Percentiles rank a stretch among this genome's conserved stretches.
phyloP scores from a whole-genome alignment of 202 grass and related monocot genomes.

The Schoenoplectus triqueter region DNA sequence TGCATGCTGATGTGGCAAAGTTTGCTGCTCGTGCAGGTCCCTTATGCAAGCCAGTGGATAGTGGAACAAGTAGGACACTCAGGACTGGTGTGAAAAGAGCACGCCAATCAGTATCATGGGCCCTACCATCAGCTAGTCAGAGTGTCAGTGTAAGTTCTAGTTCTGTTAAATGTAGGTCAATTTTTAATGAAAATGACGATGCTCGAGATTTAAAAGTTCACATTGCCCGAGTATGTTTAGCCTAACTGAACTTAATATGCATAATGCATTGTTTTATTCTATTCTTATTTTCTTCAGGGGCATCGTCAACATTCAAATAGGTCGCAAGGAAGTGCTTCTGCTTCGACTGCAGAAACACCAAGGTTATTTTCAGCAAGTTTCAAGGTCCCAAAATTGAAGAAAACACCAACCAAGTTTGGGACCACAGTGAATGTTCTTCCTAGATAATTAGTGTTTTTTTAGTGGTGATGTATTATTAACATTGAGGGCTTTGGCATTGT shows the following conservation, averaged over 20 bases:
- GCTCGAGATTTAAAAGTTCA: not conserved
- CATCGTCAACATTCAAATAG: conserved; percentile 40
- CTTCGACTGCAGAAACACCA: conserved; percentile 42
- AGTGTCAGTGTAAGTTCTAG: conserved; percentile 32
- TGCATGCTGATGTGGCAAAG: conserved; percentile 30
- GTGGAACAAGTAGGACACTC: conserved; percentile 15
- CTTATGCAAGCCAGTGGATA: not conserved
- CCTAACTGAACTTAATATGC: not conserved
- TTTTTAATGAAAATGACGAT: conserved; percentile 14
- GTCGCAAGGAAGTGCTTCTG: conserved; percentile 32
- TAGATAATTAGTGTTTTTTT: not conserved
- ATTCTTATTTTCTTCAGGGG: conserved; percentile 34
- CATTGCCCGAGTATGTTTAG: not conserved
- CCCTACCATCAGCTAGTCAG: conserved; percentile 25
- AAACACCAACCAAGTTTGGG: not conserved
- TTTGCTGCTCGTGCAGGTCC: conserved; percentile 9
- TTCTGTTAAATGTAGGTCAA: not conserved
- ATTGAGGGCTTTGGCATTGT: not conserved
- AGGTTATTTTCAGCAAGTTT: conserved; percentile 63
- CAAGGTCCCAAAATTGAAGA: conserved; percentile 74
- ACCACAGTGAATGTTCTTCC: not conserved
- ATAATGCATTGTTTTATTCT: not conserved
- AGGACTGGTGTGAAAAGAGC: conserved; percentile 22
- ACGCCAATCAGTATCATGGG: not conserved
- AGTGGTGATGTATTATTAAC: conserved; percentile 24